Evolutionary conservation across 352 stramenopile species (phyloP).

Genomic region (Phytopythium helicoides): DNA sequence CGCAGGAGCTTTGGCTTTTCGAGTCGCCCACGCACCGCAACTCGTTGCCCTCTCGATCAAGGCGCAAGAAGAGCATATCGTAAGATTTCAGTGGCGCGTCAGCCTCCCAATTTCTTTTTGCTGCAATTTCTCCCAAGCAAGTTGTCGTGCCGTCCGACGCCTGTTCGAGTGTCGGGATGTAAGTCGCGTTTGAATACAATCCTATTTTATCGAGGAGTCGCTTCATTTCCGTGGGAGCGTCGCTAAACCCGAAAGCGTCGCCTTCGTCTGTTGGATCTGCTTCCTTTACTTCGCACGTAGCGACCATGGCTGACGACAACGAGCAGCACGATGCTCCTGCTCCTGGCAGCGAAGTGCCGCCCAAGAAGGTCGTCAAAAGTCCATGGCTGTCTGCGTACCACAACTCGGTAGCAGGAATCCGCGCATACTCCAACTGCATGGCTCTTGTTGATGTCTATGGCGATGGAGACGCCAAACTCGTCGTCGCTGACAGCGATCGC

Average conservation of each 20-base stretch:
- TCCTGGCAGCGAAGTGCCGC: conserved; percentile 4
- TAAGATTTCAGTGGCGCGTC: conserved; percentile 5
- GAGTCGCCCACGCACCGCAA: background rate
- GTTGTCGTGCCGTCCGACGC: background rate
- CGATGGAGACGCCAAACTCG: conserved; percentile 78
- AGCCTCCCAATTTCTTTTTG: too few species aligned
- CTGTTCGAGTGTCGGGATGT: background rate
- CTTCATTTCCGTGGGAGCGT: conserved; percentile 1
- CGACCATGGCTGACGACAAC: conserved; percentile 13
- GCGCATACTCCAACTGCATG: conserved; percentile 74
- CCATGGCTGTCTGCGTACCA: conserved; percentile 89
- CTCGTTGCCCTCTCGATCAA: conserved; percentile 3
- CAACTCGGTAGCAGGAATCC: conserved; percentile 89
- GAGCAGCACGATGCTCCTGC: conserved; percentile 20
- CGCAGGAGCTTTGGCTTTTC: conserved; percentile 7
- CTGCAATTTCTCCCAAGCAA: background rate
- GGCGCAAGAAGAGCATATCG: conserved; percentile 33
- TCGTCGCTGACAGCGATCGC: conserved; percentile 77
- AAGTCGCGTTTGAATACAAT: background rate
- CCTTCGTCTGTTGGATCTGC: too few species aligned
- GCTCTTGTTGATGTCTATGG: conserved; percentile 80
- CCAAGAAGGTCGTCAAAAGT: conserved; percentile 27
- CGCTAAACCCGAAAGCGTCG: too few species aligned
- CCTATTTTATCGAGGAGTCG: background rate
- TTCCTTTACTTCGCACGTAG: background rate